Percentiles rank a stretch among this genome's conserved stretches.
These are phyloP conservation scores for Thalia dealbata DNA, from an alignment of 176 grass and related monocot genomes.

Conservation along the genomic window DNA sequence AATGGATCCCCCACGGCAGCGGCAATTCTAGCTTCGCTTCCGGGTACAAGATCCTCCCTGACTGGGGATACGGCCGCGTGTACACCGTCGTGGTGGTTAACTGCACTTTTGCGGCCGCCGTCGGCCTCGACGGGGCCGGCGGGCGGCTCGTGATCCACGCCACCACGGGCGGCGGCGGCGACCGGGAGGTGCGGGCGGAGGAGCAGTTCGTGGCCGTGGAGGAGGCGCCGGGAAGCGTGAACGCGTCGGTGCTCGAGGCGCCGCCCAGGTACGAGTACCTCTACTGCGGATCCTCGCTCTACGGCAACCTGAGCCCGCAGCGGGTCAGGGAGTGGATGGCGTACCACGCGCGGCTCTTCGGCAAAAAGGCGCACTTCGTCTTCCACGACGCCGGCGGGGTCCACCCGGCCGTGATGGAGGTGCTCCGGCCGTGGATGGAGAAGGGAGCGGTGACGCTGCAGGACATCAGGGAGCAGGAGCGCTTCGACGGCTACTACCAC, in stretches of 20 bases:
- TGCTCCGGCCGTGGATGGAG: constrained; percentile 12
- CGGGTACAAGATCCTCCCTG: constrained; percentile 69
- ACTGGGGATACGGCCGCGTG: constrained; percentile 83
- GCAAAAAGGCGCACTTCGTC: constrained; percentile 1
- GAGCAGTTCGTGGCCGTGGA: constrained; percentile 65
- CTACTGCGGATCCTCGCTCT: constrained; percentile 13
- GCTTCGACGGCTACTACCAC: constrained; percentile 57
- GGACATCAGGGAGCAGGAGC: constrained; percentile 5
- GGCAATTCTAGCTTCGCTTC: constrained; percentile 24
- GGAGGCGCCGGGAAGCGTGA: constrained; percentile 48
- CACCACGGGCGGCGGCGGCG: constrained; percentile 48
- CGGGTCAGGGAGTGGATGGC: constrained; percentile 12
- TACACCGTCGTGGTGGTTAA: constrained; percentile 77
- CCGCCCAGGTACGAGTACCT: constrained; percentile 3
- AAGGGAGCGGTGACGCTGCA: constrained; percentile 6
- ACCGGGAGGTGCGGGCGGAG: constrained; percentile 24
- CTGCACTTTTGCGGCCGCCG: constrained; percentile 54
- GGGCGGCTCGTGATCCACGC: constrained; percentile 58
- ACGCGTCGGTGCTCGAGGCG: constrained; percentile 37
- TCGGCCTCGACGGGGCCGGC: constrained; percentile 42
- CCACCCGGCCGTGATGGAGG: constrained; percentile 2
- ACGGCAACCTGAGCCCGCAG: constrained; percentile 6
- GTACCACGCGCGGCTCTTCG: constrained; percentile 4
- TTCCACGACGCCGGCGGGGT: constrained; percentile 12
- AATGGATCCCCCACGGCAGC: constrained; percentile 40